Evolutionary conservation across 306 rosid species (phyloP).

Genomic region (Malus domestica): DNA sequence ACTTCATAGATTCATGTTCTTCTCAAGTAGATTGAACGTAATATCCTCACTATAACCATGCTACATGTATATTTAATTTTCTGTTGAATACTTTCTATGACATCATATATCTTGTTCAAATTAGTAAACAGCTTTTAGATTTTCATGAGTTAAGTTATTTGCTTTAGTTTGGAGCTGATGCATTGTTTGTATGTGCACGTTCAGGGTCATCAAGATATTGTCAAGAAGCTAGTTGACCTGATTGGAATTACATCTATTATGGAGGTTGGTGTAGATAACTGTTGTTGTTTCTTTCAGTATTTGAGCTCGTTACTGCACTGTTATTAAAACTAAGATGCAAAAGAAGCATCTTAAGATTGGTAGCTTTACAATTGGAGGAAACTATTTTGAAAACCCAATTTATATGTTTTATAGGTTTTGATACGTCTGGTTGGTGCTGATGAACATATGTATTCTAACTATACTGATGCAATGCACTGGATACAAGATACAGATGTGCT

Average conservation of each 20-base stretch:
- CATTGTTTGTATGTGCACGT: conserved; percentile 11
- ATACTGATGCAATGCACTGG: conserved; percentile 84
- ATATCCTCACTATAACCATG: background rate
- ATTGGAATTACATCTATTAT: conserved; percentile 96
- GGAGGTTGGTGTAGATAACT: conserved; percentile 66
- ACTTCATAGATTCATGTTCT: background rate
- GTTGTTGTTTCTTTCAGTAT: conserved; percentile 14
- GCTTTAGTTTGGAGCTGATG: conserved; percentile 15
- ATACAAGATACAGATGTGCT: conserved; percentile 79
- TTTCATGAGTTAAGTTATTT: background rate
- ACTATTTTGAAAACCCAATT: background rate
- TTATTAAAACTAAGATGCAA: background rate
- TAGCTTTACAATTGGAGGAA: too few species aligned
- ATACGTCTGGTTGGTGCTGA: conserved; percentile 95
- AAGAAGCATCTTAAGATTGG: background rate
- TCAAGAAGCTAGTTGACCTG: conserved; percentile 87
- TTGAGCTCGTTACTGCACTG: background rate
- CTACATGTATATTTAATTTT: background rate
- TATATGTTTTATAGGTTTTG: conserved; percentile 56
- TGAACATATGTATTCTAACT: conserved; percentile 82
- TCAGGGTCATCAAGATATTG: conserved; percentile 78
- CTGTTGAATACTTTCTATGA: background rate
- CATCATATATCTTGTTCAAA: background rate
- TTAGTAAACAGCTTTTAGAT: background rate
- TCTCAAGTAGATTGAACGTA: background rate